Evolutionary conservation across 305 asterid genomes (phyloP), one percentile per base, ranked within the genome.

Genomic region (Plantago rigida): DNA sequence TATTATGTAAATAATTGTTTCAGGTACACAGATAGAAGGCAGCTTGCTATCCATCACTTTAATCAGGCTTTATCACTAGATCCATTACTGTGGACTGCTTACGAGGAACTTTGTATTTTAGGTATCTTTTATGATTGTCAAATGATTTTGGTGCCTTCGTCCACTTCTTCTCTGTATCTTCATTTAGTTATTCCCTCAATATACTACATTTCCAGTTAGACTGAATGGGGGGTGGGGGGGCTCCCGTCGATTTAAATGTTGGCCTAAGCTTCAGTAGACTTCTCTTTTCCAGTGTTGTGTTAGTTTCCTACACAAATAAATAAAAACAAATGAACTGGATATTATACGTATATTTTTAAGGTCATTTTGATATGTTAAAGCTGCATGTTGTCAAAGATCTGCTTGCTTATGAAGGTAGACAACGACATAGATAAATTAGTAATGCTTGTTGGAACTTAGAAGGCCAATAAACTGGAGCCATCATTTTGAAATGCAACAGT

Each of bases 31-130:
- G 99, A 92, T 71, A 84, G 99, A 78, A 82, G 79, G 66, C 82
- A 86, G 79, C 72, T 72, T 72, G 96, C 99, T 63, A 76, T 88
- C 70, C 82, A 84, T 73, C 99, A 92, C 75, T 92, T 92, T 76
- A 86, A 79, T 68, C 95, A 84, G 81, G 99, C 99, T 68, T 72
- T 92, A 66, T 81, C 89, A 9, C 51, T 88, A 81, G 96, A 92
- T 84, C 99, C 99, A 55, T 74, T 92, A 50, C 75, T 92, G 62
- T 92, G 97, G 99, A 79, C 86, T 80, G 99, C 99, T 64, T 88
- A 88, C 73, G 99, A 92, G 75, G 99, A 92, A 75, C 84, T 92
- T 49, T 92, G 97, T 75, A 66, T 81, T 67, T 87, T 92, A 86
- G 99, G 98, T 88, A 68, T 58, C 77, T 51, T 24, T 64, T 60